A percentile compares a stretch with the other conserved stretches of the same genome.
These are phyloP conservation scores for Penicillium sp. DNA, from an alignment of 2,329 filamentous ascomycete genomes.

Conservation along the genomic window DNA sequence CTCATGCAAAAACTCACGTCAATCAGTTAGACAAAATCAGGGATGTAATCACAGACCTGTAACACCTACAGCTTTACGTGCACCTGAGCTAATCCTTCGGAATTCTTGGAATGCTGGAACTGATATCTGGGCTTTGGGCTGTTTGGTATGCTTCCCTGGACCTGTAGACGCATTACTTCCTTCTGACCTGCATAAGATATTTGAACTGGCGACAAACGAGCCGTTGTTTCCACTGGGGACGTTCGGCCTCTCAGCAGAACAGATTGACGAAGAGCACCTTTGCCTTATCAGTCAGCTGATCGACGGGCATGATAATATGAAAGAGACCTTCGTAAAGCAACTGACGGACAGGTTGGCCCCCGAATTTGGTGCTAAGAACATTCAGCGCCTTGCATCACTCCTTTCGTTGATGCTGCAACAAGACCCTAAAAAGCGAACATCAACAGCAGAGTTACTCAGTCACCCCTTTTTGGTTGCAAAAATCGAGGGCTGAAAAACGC, in stretches of 20 bases:
- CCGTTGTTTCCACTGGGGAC: constrained; percentile 23
- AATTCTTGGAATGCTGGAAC: constrained; percentile 22
- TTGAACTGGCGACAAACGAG: constrained; percentile 28
- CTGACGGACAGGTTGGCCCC: constrained; percentile 21
- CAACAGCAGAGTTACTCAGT: constrained; percentile 11
- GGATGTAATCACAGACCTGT: constrained; percentile 20
- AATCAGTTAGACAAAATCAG: not conserved
- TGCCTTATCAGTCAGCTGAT: constrained; percentile 14
- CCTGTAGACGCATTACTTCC: too few species aligned
- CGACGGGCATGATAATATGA: not conserved
- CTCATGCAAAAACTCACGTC: too few species aligned
- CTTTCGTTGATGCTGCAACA: constrained; percentile 22
- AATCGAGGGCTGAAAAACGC: too few species aligned
- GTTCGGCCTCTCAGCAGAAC: constrained; percentile 22
- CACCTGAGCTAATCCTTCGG: constrained; percentile 26
- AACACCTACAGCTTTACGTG: constrained; percentile 23
- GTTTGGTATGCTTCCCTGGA: constrained; percentile 24
- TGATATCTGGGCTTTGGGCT: constrained; percentile 31
- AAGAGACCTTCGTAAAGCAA: constrained; percentile 19
- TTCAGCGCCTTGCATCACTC: constrained; percentile 20
- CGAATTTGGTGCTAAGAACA: constrained; percentile 22
- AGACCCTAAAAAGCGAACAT: constrained; percentile 11
- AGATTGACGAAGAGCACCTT: constrained; percentile 21
- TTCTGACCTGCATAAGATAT: constrained; percentile 21
- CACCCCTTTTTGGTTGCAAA: constrained; percentile 15